Conservation (phyloP, 345 rosid genomes). For the Durio zibethinus region DNA sequence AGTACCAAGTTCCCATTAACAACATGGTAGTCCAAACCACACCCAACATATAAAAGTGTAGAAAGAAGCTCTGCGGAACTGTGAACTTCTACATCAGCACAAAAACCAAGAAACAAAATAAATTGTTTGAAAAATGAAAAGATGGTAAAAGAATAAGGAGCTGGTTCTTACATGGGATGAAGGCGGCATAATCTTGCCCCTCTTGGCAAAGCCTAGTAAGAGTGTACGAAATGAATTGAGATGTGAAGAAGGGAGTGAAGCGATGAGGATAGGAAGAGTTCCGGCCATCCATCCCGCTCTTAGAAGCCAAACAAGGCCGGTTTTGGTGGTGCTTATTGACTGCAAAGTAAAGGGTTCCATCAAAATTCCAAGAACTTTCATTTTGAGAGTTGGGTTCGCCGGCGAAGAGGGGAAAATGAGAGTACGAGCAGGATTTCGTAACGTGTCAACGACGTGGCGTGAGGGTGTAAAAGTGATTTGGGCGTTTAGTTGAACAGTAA, state of each 20-base stretch:
- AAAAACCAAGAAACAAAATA: background rate
- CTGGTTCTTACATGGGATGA: background rate
- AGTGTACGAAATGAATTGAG: slow-evolving; percentile 2
- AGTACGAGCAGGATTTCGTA: background rate
- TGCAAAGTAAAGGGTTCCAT: background rate
- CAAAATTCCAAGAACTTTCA: background rate
- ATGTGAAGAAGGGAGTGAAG: slow-evolving; percentile 12
- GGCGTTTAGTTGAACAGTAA: no score
- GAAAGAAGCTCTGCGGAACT: slow-evolving; percentile 37
- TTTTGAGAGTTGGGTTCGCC: background rate
- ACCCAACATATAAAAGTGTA: slow-evolving; percentile 31
- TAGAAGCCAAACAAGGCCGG: slow-evolving; percentile 9
- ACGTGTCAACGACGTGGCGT: background rate
- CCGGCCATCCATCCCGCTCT: slow-evolving; percentile 19
- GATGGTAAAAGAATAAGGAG: background rate
- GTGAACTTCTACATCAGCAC: slow-evolving; percentile 28
- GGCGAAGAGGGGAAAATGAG: background rate
- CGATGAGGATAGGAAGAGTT: slow-evolving; percentile 18
- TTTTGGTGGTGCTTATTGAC: background rate
- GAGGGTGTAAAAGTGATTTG: background rate
- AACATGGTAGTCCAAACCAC: slow-evolving; percentile 31
- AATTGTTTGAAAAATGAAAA: background rate
- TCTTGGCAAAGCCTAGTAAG: slow-evolving; percentile 5
- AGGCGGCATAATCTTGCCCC: slow-evolving; percentile 16
- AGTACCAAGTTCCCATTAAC: slow-evolving; percentile 27